Evolutionary conservation across 1,284 basidiomycete species (phyloP), one percentile per base, ranked within the genome.

Genomic region (Heterobasidion irregulare): DNA sequence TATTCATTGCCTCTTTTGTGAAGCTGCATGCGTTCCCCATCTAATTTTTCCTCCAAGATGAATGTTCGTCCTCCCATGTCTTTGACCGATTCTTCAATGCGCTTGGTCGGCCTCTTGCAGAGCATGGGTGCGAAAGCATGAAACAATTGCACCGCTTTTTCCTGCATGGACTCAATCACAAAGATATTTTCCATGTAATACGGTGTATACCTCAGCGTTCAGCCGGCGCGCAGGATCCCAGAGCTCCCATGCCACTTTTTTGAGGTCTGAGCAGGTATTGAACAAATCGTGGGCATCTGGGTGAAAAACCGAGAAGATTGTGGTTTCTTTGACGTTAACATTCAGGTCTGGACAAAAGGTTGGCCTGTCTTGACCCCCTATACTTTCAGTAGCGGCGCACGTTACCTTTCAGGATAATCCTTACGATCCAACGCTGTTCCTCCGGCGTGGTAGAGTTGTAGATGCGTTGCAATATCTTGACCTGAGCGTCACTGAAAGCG

Each of bases 201-300:
- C 46, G 26, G n/a, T 36, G 53, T 53, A 26, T 62, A 84, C 86
- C 67, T 84, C 78, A 3, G 77, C 76, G 53, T 84, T 79, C 34
- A 94, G 72, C 49, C 85, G 75, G 45, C 74, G 75, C 2, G 72
- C 71, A 1, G 84, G 79, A 64, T 92, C 81, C 74, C 83, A 85
- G 0, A 92, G 71, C 58, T 86, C 82, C 81, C 88, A 96, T 36
- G 85, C 87, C 2, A 98, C 90, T 58, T 90, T 89, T 72, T 94
- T 94, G 43, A 98, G 74, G 67, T 98, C 94, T 0, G 94, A 95
- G 65, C 92, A 97, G 1, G 92, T 92, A 65, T 97, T 97, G 75
- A 90, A 98, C 2, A 96, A 72, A 63, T 91, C 89, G 57, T 89
- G 83, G 0, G 94, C 94, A 61, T 97, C 92, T 1, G 89, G 89